Conservation (phyloP, 2,329 filamentous ascomycete genomes). For the Cytospora chrysosperma region DNA sequence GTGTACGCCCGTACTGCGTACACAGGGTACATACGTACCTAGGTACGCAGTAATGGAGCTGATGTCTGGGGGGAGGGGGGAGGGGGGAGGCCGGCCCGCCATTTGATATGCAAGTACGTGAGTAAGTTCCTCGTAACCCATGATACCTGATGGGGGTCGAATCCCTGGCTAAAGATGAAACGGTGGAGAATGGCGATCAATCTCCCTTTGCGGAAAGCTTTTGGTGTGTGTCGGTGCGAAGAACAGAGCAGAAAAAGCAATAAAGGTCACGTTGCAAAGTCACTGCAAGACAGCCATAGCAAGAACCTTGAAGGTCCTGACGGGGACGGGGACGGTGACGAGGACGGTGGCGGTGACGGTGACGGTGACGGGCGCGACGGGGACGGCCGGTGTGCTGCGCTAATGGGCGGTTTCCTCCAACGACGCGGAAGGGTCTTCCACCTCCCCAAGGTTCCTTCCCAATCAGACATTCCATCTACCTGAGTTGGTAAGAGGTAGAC, state of each 20-base stretch:
- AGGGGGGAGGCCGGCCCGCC: slow-evolving; percentile 18
- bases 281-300: background rate
- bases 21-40: no score
- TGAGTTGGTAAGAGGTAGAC: no score
- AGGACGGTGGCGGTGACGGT: no score
- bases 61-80: slow-evolving; percentile 11
- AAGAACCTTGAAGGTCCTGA: no score
- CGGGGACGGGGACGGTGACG: background rate
- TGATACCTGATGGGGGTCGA: slow-evolving; percentile 1
- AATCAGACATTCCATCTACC: no score
- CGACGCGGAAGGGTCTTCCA: no score
- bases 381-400: background rate
- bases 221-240: background rate
- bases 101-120: background rate
- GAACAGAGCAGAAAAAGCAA: background rate
- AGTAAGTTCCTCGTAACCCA: no score
- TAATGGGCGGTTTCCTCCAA: background rate
- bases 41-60: background rate
- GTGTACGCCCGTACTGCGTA: no score
- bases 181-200: slow-evolving; percentile 5
- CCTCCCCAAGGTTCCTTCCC: no score
- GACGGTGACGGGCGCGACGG: no score
- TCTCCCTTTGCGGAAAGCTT: slow-evolving; percentile 5
- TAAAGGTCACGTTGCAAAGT: background rate
- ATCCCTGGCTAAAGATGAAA: slow-evolving; percentile 17